These are phyloP conservation scores for Posidonia australis DNA, from an alignment of 106 monocot species.

Conservation along the genomic window DNA sequence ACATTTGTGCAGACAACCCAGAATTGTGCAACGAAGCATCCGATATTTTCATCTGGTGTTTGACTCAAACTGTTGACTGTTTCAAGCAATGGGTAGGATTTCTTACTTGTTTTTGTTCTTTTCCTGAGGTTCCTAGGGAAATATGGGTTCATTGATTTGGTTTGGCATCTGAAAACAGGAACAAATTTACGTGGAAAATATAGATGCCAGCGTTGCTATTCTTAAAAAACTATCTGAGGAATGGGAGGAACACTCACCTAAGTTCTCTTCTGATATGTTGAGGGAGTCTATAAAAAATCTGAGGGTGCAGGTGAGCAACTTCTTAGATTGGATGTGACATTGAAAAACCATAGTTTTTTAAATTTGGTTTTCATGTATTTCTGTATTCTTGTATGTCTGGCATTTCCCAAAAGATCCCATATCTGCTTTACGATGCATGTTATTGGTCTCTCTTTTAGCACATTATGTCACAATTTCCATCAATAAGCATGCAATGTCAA, in stretches of 20 bases:
- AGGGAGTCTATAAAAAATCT: constrained; percentile 44
- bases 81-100: constrained; percentile 86
- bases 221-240: constrained; percentile 39
- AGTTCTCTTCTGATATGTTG: constrained; percentile 42
- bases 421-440: too few species aligned
- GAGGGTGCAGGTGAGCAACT: constrained; percentile 45
- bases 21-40: constrained; percentile 61
- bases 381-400: too few species aligned
- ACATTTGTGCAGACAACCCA: constrained; percentile 40
- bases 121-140: not conserved
- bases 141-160: not conserved
- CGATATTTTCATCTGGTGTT: constrained; percentile 90
- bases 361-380: too few species aligned
- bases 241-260: constrained; percentile 59
- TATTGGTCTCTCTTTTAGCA: too few species aligned
- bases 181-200: constrained; percentile 60
- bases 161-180: constrained; percentile 37
- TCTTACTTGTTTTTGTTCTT: not conserved
- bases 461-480: too few species aligned
- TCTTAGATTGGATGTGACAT: not conserved
- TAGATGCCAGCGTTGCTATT: constrained; percentile 57
- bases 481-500: too few species aligned
- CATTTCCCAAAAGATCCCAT: too few species aligned
- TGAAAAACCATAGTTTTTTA: not conserved
- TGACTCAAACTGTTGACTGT: constrained; percentile 72